Conservation (phyloP, 2,329 filamentous ascomycete genomes). For the Domatiomyces globalis region DNA sequence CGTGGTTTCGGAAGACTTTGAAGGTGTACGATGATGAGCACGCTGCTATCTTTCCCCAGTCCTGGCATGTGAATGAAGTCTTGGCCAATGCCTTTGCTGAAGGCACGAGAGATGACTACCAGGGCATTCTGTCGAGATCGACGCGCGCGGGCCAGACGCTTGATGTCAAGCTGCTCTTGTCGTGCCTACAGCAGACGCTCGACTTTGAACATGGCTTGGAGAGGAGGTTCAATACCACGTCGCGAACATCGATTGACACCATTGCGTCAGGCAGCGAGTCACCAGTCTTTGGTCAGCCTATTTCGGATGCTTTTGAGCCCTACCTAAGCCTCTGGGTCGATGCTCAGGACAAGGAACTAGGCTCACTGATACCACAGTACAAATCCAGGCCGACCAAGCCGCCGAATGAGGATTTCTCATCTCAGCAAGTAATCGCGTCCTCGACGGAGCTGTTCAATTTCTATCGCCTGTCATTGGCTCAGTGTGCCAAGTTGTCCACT, state of each 20-base stretch:
- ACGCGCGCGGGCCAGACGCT: conserved; percentile 69
- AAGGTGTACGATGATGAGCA: conserved; percentile 95
- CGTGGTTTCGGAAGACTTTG: conserved; percentile 92
- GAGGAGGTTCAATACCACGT: conserved; percentile 56
- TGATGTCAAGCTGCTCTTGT: conserved; percentile 77
- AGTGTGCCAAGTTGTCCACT: conserved; percentile 92
- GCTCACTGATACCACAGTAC: conserved; percentile 74
- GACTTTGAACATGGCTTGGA: conserved; percentile 93
- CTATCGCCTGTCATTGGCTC: conserved; percentile 80
- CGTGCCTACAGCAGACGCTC: conserved; percentile 84
- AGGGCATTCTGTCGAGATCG: conserved; percentile 74
- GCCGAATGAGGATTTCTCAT: conserved; percentile 79
- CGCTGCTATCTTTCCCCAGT: conserved; percentile 66
- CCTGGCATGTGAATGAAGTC: conserved; percentile 83
- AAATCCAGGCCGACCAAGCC: conserved; percentile 66
- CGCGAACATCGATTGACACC: conserved; percentile 76
- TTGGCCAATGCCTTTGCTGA: conserved; percentile 89
- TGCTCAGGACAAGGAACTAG: conserved; percentile 79
- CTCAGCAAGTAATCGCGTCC: conserved; percentile 77
- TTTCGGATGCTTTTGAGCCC: conserved; percentile 93
- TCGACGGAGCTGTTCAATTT: conserved; percentile 97
- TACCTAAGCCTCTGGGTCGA: conserved; percentile 97
- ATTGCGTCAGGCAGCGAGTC: conserved; percentile 65
- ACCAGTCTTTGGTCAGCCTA: conserved; percentile 72
- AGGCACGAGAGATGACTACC: conserved; percentile 88